phyloP scores from a whole-genome alignment of 2,329 filamentous ascomycete species.

The Diaporthe longicolla region DNA sequence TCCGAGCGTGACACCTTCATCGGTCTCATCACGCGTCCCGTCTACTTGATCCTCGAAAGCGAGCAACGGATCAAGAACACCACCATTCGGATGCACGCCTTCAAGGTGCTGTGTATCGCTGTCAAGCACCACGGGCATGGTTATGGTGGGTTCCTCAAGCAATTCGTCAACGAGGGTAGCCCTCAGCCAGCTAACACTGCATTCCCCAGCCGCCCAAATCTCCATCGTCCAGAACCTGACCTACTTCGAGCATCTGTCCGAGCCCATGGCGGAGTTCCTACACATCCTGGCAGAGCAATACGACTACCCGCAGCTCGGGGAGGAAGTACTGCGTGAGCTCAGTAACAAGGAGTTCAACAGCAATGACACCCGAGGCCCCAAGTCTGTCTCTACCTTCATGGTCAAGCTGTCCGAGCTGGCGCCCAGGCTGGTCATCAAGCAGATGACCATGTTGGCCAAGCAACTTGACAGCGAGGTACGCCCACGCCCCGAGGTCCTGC shows the following conservation, averaged over 20 bases:
- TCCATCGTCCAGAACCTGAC: conserved; percentile 98
- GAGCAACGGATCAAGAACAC: conserved; percentile 92
- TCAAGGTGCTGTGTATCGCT: conserved; percentile 96
- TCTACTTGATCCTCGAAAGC: conserved; percentile 94
- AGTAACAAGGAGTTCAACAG: conserved; percentile 99
- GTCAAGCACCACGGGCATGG: conserved; percentile 98
- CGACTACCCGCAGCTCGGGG: conserved; percentile 94
- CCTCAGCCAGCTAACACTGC: conserved; percentile 48
- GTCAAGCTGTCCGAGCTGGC: conserved; percentile 93
- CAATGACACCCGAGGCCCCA: conserved; percentile 94
- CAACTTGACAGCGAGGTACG: conserved; percentile 91
- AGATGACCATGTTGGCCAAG: conserved; percentile 95
- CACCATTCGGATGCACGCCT: conserved; percentile 93
- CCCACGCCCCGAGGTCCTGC: conserved; percentile 41
- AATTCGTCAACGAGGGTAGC: background rate
- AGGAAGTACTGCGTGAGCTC: conserved; percentile 93
- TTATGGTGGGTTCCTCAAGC: conserved; percentile 76
- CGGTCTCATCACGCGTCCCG: conserved; percentile 88
- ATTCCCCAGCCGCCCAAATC: conserved; percentile 84
- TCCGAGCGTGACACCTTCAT: conserved; percentile 97
- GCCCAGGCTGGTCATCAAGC: conserved; percentile 93
- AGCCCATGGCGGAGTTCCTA: conserved; percentile 98
- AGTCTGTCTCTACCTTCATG: conserved; percentile 95
- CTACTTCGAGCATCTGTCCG: conserved; percentile 98
- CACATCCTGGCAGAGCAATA: conserved; percentile 97